A percentile compares a stretch with the other conserved stretches of the same genome.
Conservation (phyloP, 2,329 filamentous ascomycete species). For the Aureobasidium mangrovei region DNA sequence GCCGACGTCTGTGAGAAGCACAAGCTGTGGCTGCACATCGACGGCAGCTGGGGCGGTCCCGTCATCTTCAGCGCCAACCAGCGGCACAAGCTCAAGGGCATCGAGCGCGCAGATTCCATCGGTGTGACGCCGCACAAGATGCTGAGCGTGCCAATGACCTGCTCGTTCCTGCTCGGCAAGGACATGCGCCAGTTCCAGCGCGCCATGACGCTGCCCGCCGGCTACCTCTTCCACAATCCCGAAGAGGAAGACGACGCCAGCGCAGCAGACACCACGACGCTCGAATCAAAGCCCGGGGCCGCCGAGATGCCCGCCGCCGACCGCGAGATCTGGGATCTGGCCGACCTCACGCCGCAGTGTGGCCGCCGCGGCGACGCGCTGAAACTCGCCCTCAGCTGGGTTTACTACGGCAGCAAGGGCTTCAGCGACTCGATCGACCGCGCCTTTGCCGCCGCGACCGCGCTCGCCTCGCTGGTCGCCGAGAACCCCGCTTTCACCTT, state of each 20-base stretch:
- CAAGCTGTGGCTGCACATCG: constrained; percentile 84
- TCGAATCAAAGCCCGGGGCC: constrained; percentile 22
- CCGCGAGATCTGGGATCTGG: constrained; percentile 73
- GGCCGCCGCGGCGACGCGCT: constrained; percentile 76
- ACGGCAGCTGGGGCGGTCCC: constrained; percentile 82
- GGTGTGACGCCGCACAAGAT: constrained; percentile 96
- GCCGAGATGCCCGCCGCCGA: constrained; percentile 15
- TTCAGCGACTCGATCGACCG: constrained; percentile 56
- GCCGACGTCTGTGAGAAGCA: constrained; percentile 60
- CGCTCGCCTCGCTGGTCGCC: constrained; percentile 56
- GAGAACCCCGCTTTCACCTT: constrained; percentile 55
- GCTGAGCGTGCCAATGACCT: constrained; percentile 84
- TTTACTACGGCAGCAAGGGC: constrained; percentile 73
- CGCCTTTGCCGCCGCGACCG: constrained; percentile 62
- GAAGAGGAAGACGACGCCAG: constrained; percentile 26
- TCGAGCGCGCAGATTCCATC: constrained; percentile 67
- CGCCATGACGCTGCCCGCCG: constrained; percentile 79
- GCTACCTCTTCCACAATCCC: constrained; percentile 52
- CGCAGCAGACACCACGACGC: constrained; percentile 15
- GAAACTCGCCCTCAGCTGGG: constrained; percentile 82
- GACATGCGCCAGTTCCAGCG: constrained; percentile 70
- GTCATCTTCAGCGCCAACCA: constrained; percentile 64
- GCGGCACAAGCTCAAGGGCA: constrained; percentile 58
- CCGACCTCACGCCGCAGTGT: constrained; percentile 88
- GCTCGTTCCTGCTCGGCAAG: constrained; percentile 73